Evolutionary conservation across 805 yeast species (phyloP), one percentile per base, ranked within the genome.

Genomic region (Saccharomyces eubayanus): DNA sequence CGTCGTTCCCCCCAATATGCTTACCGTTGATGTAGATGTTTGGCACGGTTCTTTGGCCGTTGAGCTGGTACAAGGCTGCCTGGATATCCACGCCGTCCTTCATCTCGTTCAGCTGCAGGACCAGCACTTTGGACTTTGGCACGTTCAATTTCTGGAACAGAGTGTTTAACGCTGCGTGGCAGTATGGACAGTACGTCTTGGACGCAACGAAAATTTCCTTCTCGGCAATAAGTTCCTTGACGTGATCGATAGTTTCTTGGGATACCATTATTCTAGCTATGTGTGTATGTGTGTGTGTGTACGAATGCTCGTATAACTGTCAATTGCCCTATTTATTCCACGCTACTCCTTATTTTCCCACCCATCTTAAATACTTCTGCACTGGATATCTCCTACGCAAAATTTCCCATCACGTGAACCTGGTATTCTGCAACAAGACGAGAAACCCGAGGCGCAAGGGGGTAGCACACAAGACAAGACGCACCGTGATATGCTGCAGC

Each of bases 1-100:
- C 96, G 43, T 92, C 85, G 80, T 89, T 89, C 58, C 98, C 99
- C 56, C 99, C 99, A 65, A 92, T 82, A 76, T 89, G 96, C 73
- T 90, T 80, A 56, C 96, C 96, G 50, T 78, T 83, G 68, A 92
- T 89, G 75, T 86, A 92, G 63, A 92, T 79, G 70, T 85, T 88
- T 58, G 99, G 99, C 58, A 92, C 97, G 48, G 97, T 89, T 60
- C 83, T 79, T 77, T 92, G 97, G 55, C 95, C 94, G 46, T 96
- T 88, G 55, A 89, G 70, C 67, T 84, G 81, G 51, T 69, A 70
- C 58, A 92, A 77, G 59, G 94, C 95, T 48, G 75, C 83, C 74
- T 90, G 97, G 61, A 90, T 80, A 41, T 83, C 89, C 48, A 73
- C 73, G 52, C 97, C 97, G 55, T 89, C 91, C 14, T 72, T 78